Evolutionary conservation across 1,139 yeast genomes (phyloP).

Genomic region (Scheffersomyces insectosa): DNA sequence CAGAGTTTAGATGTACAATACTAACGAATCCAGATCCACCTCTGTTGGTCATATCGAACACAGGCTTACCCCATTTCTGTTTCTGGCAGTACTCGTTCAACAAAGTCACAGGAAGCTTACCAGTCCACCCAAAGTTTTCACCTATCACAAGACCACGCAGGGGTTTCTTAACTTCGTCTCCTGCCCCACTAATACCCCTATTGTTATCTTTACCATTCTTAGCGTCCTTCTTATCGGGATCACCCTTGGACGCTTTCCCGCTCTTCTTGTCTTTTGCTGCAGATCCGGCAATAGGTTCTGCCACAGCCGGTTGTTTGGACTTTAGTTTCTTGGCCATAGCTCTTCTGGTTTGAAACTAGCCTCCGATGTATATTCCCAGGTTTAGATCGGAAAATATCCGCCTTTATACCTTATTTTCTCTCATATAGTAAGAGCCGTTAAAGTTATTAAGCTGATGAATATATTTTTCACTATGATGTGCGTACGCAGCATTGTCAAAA

Average conservation of each 20-base stretch:
- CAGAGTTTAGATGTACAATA: constrained; percentile 62
- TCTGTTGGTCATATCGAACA: constrained; percentile 63
- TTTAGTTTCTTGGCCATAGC: background rate
- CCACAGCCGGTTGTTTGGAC: background rate
- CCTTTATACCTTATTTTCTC: too few species aligned
- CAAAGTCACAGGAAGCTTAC: constrained; percentile 85
- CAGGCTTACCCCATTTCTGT: constrained; percentile 86
- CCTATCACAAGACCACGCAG: constrained; percentile 46
- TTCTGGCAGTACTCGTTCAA: constrained; percentile 88
- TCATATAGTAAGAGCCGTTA: too few species aligned
- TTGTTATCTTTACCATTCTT: background rate
- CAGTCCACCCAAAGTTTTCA: constrained; percentile 77
- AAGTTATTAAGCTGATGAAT: too few species aligned
- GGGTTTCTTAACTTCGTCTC: constrained; percentile 30
- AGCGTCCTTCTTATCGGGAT: background rate
- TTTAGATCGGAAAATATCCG: too few species aligned
- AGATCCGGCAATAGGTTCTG: background rate
- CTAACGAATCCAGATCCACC: constrained; percentile 55
- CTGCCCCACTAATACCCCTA: background rate
- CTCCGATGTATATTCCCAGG: too few species aligned
- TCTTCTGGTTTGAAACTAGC: too few species aligned
- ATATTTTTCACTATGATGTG: too few species aligned
- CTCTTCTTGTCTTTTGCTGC: background rate
- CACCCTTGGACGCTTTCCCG: background rate
- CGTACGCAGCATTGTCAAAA: too few species aligned